Base-by-base conservation (phyloP, 1,284 basidiomycete species). In the Moesziomyces globuligerus region DNA sequence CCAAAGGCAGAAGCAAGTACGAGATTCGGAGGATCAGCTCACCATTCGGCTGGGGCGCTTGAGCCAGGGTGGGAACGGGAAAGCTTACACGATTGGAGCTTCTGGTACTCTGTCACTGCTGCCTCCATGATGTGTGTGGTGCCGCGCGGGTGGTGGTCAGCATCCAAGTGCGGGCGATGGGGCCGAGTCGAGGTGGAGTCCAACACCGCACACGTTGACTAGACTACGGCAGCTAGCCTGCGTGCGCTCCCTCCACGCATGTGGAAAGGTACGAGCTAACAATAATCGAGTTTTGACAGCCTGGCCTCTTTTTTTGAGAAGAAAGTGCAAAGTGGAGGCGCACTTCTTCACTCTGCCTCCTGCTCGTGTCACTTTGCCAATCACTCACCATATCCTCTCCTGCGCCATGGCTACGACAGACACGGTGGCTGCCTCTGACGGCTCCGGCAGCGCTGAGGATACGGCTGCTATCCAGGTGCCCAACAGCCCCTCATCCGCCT, bases 1-100 rank as follows among this genome's bases (percentile, higher is more conserved):
- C n/a, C n/a, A n/a, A n/a, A n/a, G n/a, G n/a, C n/a, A n/a, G n/a
- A n/a, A n/a, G n/a, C n/a, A n/a, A n/a, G n/a, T n/a, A n/a, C n/a
- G n/a, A n/a, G n/a, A n/a, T n/a, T n/a, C n/a, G n/a, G n/a, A n/a
- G n/a, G n/a, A n/a, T n/a, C n/a, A n/a, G n/a, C n/a, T n/a, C n/a
- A n/a, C n/a, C n/a, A n/a, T n/a, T n/a, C n/a, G n/a, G n/a, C n/a
- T n/a, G n/a, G n/a, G n/a, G n/a, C n/a, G n/a, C n/a, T n/a, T n/a
- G n/a, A n/a, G n/a, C n/a, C n/a, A n/a, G n/a, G n/a, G n/a, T n/a
- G n/a, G n/a, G n/a, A n/a, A n/a, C n/a, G n/a, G n/a, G 6, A 38
- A 4, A 7, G 20, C 68, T 58, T 47, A 71, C 68, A 66, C 38
- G 50, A 34, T 48, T 76, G 72, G 2, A 74, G 61, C 64, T 72